Percentiles rank a stretch among this genome's conserved stretches.
These are phyloP conservation scores for Pseudopediastrum boryanum DNA, from an alignment of 139 green algal genomes.

Conservation along the genomic window DNA sequence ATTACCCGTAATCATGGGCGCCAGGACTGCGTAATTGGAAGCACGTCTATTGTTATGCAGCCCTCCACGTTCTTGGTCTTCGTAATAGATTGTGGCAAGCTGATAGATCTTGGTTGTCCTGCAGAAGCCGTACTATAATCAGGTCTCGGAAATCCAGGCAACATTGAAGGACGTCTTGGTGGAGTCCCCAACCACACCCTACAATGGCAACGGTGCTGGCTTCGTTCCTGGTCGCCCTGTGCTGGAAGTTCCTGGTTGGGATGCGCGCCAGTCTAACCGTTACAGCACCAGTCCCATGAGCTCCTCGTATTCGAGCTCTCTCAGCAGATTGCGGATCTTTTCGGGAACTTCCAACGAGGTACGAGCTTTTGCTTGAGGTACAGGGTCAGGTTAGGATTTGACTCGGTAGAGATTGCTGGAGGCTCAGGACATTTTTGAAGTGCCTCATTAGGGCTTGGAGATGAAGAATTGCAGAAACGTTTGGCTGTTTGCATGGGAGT, in stretches of 20 bases:
- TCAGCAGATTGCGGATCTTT: constrained; percentile 76
- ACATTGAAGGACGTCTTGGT: constrained; percentile 28
- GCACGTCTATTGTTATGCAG: no score
- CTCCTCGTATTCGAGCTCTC: neutral
- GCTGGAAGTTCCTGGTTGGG: constrained; percentile 47
- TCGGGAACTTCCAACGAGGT: constrained; percentile 82
- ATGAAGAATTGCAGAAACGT: neutral
- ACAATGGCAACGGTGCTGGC: constrained; percentile 18
- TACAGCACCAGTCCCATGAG: neutral
- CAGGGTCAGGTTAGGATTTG: neutral
- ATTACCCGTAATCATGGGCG: no score
- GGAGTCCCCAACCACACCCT: neutral
- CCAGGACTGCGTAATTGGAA: no score
- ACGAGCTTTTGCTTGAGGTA: neutral
- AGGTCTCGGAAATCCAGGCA: constrained; percentile 28
- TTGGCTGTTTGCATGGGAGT: neutral
- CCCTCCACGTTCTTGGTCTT: no score
- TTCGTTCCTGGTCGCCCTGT: constrained; percentile 42
- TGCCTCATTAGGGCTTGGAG: neutral
- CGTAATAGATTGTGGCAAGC: no score
- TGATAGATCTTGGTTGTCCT: no score
- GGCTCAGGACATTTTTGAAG: neutral
- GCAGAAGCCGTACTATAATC: constrained; percentile 35
- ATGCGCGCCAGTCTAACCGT: constrained; percentile 10
- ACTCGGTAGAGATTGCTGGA: neutral